These are phyloP conservation scores for Rhytidiadelphus loreus DNA, from an alignment of 225 moss, liverwort and hornwort genomes.

Conservation along the genomic window DNA sequence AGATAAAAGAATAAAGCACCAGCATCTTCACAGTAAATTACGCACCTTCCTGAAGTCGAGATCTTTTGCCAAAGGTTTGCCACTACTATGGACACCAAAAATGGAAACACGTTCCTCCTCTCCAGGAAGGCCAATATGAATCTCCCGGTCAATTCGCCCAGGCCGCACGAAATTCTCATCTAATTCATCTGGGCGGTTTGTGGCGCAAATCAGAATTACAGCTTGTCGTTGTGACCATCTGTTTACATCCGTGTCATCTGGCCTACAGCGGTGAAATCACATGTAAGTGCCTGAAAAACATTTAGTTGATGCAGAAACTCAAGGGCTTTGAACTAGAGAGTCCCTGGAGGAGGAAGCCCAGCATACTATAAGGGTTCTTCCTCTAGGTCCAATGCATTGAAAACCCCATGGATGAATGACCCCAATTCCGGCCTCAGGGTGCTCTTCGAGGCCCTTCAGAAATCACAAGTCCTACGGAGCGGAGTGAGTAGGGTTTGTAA, in stretches of 20 bases:
- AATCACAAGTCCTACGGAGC: not conserved
- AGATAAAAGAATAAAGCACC: not conserved
- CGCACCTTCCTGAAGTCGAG: constrained; percentile 78
- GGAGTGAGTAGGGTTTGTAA: not conserved
- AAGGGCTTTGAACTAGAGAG: not conserved
- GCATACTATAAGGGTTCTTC: not conserved
- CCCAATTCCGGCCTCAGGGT: not conserved
- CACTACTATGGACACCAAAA: constrained; percentile 92
- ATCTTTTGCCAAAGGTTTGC: constrained; percentile 75
- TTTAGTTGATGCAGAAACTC: not conserved
- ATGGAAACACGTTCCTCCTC: constrained; percentile 82
- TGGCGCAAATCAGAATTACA: constrained; percentile 92
- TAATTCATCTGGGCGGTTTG: constrained; percentile 95
- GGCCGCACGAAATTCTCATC: constrained; percentile 87
- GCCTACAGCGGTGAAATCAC: constrained; percentile 38
- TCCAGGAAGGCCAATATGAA: constrained; percentile 93
- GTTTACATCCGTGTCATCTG: constrained; percentile 91
- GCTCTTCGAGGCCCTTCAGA: not conserved
- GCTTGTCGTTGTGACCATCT: constrained; percentile 89
- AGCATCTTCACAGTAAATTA: not conserved
- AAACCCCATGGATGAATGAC: not conserved
- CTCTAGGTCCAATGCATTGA: not conserved
- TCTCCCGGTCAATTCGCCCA: constrained; percentile 95
- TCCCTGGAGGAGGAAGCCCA: not conserved
- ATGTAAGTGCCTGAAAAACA: not conserved